A percentile compares a stretch with the other conserved stretches of the same genome.
Conservation (phyloP, 257 asterid species). For the Nicotiana benthamiana region DNA sequence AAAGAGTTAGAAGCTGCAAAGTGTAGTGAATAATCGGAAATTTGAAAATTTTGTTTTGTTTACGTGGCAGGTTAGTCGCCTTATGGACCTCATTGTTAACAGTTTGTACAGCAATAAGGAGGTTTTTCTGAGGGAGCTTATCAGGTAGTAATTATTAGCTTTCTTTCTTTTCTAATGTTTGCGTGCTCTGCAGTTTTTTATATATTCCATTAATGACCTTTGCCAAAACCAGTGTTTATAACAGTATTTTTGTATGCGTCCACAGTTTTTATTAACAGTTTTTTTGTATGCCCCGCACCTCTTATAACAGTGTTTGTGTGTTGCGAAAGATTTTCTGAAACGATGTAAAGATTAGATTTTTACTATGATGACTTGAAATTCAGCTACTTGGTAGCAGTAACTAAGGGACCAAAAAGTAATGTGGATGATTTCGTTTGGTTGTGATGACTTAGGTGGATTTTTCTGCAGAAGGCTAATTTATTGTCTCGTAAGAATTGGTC, state of each 20-base stretch:
- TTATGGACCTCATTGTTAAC: conserved; percentile 95
- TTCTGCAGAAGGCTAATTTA: neutral
- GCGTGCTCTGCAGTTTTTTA: neutral
- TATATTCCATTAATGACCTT: neutral
- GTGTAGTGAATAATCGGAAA: neutral
- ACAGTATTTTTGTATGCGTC: neutral
- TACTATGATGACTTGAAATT: neutral
- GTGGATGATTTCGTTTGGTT: neutral
- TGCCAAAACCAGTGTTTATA: neutral
- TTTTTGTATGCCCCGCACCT: neutral
- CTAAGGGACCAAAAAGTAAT: neutral
- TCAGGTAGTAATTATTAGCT: conserved; percentile 58
- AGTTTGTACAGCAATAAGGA: conserved; percentile 93
- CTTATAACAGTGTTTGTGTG: neutral
- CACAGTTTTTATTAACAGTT: neutral
- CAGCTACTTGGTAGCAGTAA: neutral
- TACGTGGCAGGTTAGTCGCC: conserved; percentile 82
- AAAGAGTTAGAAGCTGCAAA: neutral
- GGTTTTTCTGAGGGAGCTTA: conserved; percentile 91
- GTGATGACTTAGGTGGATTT: neutral
- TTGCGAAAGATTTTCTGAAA: neutral
- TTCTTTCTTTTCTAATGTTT: neutral
- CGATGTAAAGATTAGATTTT: neutral
- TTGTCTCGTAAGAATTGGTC: neutral
- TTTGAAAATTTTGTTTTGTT: neutral